Evolutionary conservation across 2,329 filamentous ascomycete species (phyloP).

Genomic region (Cladosporium sp.): DNA sequence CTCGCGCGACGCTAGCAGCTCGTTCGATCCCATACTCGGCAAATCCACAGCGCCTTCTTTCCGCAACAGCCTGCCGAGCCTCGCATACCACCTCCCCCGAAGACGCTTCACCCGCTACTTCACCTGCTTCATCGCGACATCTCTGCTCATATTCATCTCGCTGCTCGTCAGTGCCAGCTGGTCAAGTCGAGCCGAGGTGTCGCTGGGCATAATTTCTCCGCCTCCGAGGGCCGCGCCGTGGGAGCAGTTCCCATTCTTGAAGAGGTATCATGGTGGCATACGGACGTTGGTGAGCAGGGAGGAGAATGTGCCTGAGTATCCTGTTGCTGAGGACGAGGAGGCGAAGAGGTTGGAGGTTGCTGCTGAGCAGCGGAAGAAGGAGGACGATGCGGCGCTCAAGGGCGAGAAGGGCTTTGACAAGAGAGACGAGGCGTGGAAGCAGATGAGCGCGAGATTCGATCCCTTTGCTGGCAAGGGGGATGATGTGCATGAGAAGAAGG

Average conservation of each 20-base stretch:
- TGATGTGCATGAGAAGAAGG: slow-evolving; percentile 52
- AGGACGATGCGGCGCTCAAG: slow-evolving; percentile 40
- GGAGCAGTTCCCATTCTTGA: slow-evolving; percentile 83
- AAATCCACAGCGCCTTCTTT: slow-evolving; percentile 24
- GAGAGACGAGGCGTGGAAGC: slow-evolving; percentile 24
- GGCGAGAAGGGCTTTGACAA: slow-evolving; percentile 35
- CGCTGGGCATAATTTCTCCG: slow-evolving; percentile 52
- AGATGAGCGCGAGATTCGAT: slow-evolving; percentile 51
- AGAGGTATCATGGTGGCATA: slow-evolving; percentile 87
- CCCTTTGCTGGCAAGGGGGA: slow-evolving; percentile 60
- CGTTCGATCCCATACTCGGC: slow-evolving; percentile 34
- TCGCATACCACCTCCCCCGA: slow-evolving; percentile 37
- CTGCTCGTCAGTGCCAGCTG: slow-evolving; percentile 60
- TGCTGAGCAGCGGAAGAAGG: slow-evolving; percentile 36
- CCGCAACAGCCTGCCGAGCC: slow-evolving; percentile 28
- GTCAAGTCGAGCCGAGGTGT: slow-evolving; percentile 52
- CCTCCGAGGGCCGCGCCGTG: slow-evolving; percentile 69
- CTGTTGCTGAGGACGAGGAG: slow-evolving; percentile 62
- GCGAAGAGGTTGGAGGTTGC: slow-evolving; percentile 41
- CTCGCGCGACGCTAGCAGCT: slow-evolving; percentile 26
- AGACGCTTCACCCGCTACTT: slow-evolving; percentile 76
- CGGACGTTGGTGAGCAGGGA: slow-evolving; percentile 65
- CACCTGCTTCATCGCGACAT: slow-evolving; percentile 67
- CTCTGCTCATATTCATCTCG: slow-evolving; percentile 74
- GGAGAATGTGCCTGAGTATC: slow-evolving; percentile 79